phyloP scores from a whole-genome alignment of 352 stramenopile genomes.

The Phytopythium helicoides region DNA sequence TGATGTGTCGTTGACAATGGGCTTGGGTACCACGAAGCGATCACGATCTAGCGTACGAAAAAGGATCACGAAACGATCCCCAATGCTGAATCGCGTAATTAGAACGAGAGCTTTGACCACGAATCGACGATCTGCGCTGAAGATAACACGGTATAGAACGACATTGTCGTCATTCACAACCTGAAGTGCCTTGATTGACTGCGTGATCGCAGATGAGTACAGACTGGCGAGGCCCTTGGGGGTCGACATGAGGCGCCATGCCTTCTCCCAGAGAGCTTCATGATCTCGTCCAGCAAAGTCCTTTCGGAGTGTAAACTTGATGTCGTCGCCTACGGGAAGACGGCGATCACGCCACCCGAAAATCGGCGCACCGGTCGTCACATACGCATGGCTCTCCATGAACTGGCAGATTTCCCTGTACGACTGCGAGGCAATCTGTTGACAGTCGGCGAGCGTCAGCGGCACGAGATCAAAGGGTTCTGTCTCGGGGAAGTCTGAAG shows the following conservation, averaged over 20 bases:
- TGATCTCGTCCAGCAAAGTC: slow-evolving; percentile 28
- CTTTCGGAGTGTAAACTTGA: slow-evolving; percentile 63
- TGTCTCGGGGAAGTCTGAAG: background rate
- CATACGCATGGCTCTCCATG: slow-evolving; percentile 33
- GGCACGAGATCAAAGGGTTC: slow-evolving; percentile 11
- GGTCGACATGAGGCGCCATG: slow-evolving; percentile 38
- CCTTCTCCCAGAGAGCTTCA: slow-evolving; percentile 23
- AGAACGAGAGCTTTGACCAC: slow-evolving; percentile 50
- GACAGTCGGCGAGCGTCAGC: slow-evolving; percentile 40
- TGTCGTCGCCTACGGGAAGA: slow-evolving; percentile 25
- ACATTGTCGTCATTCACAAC: slow-evolving; percentile 63
- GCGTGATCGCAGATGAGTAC: slow-evolving; percentile 45
- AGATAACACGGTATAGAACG: slow-evolving; percentile 49
- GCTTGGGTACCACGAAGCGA: slow-evolving; percentile 11
- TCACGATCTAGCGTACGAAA: slow-evolving; percentile 40
- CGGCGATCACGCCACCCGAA: slow-evolving; percentile 58
- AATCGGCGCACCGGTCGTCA: slow-evolving; percentile 40
- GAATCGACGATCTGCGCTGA: slow-evolving; percentile 11
- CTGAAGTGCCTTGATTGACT: slow-evolving; percentile 41
- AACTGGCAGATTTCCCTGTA: slow-evolving; percentile 46
- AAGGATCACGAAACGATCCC: slow-evolving; percentile 36
- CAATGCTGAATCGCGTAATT: slow-evolving; percentile 34
- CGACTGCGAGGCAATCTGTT: slow-evolving; percentile 26
- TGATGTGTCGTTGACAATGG: background rate
- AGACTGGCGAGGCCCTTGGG: slow-evolving; percentile 23